A percentile compares a stretch with the other conserved stretches of the same genome.
phyloP scores from a whole-genome alignment of 2,329 filamentous ascomycete species.

The Diaporthe sp. region DNA sequence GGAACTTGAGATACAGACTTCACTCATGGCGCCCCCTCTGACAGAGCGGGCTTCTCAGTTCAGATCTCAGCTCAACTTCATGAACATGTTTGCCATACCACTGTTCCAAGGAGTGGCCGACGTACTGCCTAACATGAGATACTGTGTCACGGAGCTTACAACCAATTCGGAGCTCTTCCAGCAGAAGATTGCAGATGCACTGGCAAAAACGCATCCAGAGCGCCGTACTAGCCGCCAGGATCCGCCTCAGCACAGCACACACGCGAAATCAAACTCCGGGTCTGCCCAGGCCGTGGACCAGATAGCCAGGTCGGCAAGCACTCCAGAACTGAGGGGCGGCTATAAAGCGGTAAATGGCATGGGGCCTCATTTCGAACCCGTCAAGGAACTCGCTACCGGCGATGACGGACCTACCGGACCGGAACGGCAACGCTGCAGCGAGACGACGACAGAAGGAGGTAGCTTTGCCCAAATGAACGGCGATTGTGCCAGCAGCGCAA shows the following conservation, averaged over 20 bases:
- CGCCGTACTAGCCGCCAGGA: constrained; percentile 45
- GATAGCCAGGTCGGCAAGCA: constrained; percentile 49
- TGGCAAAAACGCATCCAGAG: constrained; percentile 62
- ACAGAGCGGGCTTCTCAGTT: constrained; percentile 87
- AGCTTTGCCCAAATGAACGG: constrained; percentile 66
- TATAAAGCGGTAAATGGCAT: constrained; percentile 61
- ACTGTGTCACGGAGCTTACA: constrained; percentile 85
- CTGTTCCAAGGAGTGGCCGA: constrained; percentile 91
- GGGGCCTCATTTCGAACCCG: constrained; percentile 59
- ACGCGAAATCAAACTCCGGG: constrained; percentile 2
- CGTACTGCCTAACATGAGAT: constrained; percentile 86
- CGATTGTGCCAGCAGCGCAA: constrained; percentile 75
- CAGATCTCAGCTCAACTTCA: constrained; percentile 93
- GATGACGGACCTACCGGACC: constrained; percentile 57
- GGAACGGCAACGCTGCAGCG: constrained; percentile 68
- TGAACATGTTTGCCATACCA: constrained; percentile 94
- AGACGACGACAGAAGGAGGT: constrained; percentile 74
- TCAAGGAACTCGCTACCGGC: constrained; percentile 61
- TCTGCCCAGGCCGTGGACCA: constrained; percentile 42
- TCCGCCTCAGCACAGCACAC: not conserved
- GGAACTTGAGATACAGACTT: constrained; percentile 88
- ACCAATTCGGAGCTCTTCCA: constrained; percentile 83
- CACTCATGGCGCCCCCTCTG: constrained; percentile 86
- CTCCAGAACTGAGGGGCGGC: constrained; percentile 50
- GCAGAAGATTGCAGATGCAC: constrained; percentile 74